Percentiles rank a stretch among this genome's conserved stretches.
Conservation (phyloP, 495 filamentous ascomycete species). For the Penicillium pancosmium region DNA sequence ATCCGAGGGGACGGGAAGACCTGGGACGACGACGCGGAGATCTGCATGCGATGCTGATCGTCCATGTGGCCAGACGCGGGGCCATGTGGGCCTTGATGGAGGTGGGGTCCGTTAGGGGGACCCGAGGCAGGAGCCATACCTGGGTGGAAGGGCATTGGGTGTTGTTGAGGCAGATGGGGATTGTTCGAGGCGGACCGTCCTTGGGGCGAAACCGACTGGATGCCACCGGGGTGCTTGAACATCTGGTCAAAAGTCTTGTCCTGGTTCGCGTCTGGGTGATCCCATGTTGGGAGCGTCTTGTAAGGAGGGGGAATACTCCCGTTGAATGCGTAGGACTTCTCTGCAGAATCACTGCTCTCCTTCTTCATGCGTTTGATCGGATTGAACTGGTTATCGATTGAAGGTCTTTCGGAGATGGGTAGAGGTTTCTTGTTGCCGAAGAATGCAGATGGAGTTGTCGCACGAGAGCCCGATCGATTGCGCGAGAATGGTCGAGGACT, state of each 20-base stretch:
- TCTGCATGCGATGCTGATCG: constrained; percentile 84
- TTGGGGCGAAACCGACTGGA: constrained; percentile 65
- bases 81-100: constrained; percentile 67
- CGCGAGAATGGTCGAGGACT: constrained; percentile 62
- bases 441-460: constrained; percentile 52
- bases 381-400: constrained; percentile 69
- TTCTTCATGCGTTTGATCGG: constrained; percentile 73
- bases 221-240: constrained; percentile 66
- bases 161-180: constrained; percentile 70
- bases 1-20: constrained; percentile 79
- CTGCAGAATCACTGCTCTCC: constrained; percentile 50
- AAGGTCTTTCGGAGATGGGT: constrained; percentile 55
- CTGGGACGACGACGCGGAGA: constrained; percentile 76
- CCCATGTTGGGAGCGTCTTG: constrained; percentile 81
- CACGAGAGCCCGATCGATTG: constrained; percentile 54
- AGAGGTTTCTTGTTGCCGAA: constrained; percentile 64
- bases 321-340: constrained; percentile 58
- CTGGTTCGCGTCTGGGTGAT: constrained; percentile 60
- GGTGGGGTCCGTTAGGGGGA: constrained; percentile 65
- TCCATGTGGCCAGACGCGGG: constrained; percentile 65
- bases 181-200: constrained; percentile 59
- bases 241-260: constrained; percentile 73
- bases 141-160: constrained; percentile 73
- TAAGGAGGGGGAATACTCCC: constrained; percentile 77
- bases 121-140: constrained; percentile 46